phyloP scores from a whole-genome alignment of 208 protist genomes.

The Trypanosoma scelopori region DNA sequence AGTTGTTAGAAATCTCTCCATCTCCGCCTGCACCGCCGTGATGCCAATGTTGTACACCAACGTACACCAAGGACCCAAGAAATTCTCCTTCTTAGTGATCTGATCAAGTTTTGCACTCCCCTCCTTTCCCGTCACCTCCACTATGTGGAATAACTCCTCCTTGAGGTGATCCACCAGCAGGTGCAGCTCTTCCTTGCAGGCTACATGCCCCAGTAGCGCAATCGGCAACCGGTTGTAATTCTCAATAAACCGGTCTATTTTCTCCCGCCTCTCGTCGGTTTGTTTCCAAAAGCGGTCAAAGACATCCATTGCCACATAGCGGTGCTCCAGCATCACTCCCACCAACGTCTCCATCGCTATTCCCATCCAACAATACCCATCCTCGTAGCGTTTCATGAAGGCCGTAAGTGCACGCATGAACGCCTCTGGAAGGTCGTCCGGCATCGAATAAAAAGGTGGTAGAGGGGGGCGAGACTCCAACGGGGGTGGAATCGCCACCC shows the following conservation, averaged over 20 bases:
- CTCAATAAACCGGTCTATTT: constrained; percentile 54
- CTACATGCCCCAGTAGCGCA: constrained; percentile 34
- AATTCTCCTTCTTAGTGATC: constrained; percentile 50
- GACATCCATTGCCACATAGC: constrained; percentile 29
- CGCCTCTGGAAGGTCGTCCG: constrained; percentile 32
- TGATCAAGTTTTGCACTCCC: constrained; percentile 44
- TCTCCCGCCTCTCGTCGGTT: constrained; percentile 66
- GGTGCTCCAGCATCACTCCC: constrained; percentile 51
- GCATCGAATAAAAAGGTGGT: constrained; percentile 34
- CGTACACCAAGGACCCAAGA: constrained; percentile 62
- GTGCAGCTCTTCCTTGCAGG: constrained; percentile 83
- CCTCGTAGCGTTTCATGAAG: constrained; percentile 51
- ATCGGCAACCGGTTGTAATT: constrained; percentile 54
- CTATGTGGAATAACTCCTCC: constrained; percentile 46
- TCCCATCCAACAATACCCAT: constrained; percentile 46
- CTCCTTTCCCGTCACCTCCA: constrained; percentile 42
- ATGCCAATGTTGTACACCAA: constrained; percentile 58
- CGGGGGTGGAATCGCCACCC: constrained; percentile 57
- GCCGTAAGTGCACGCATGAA: constrained; percentile 41
- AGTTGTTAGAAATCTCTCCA: constrained; percentile 60
- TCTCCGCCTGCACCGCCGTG: constrained; percentile 58
- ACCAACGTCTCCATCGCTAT: constrained; percentile 30
- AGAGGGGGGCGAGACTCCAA: constrained; percentile 23
- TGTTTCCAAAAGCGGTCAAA: constrained; percentile 51
- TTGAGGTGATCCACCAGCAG: constrained; percentile 45